Conservation (phyloP, 805 yeast genomes). For the Lachancea sp. region DNA sequence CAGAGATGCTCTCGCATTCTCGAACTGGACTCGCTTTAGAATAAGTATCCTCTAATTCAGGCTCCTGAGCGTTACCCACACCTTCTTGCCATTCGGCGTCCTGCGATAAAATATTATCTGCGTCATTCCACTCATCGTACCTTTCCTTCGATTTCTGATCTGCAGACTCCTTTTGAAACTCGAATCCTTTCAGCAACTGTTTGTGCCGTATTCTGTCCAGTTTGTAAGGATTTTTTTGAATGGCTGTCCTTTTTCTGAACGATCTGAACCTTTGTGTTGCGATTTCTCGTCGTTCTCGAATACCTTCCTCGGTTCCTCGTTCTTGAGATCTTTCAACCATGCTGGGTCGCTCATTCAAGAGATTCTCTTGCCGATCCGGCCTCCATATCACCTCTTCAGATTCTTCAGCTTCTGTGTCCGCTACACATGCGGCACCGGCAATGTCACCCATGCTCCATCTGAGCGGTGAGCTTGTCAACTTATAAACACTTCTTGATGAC, state of each 20-base stretch:
- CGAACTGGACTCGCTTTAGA: background rate
- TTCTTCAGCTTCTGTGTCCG: conserved; percentile 27
- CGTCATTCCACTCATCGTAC: background rate
- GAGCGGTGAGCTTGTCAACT: background rate
- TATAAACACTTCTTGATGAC: background rate
- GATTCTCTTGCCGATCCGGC: background rate
- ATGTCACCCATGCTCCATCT: conserved; percentile 10
- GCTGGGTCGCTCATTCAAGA: background rate
- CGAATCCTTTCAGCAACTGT: conserved; percentile 28
- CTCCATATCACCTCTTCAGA: conserved; percentile 8
- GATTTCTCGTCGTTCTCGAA: background rate
- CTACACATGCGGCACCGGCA: conserved; percentile 16
- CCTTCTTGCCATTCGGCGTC: background rate
- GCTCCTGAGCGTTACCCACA: background rate
- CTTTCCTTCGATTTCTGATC: background rate
- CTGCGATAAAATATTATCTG: background rate
- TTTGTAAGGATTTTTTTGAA: conserved; percentile 33
- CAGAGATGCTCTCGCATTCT: background rate
- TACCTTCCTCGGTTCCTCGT: background rate
- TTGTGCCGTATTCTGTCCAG: conserved; percentile 29
- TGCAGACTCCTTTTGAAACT: conserved; percentile 8
- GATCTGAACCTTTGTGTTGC: conserved; percentile 13
- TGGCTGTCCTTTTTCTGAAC: conserved; percentile 29
- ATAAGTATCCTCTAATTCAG: background rate
- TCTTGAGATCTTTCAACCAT: background rate